These are phyloP conservation scores for Cytospora chrysosperma DNA, from an alignment of 2,329 filamentous ascomycete genomes.

Conservation along the genomic window DNA sequence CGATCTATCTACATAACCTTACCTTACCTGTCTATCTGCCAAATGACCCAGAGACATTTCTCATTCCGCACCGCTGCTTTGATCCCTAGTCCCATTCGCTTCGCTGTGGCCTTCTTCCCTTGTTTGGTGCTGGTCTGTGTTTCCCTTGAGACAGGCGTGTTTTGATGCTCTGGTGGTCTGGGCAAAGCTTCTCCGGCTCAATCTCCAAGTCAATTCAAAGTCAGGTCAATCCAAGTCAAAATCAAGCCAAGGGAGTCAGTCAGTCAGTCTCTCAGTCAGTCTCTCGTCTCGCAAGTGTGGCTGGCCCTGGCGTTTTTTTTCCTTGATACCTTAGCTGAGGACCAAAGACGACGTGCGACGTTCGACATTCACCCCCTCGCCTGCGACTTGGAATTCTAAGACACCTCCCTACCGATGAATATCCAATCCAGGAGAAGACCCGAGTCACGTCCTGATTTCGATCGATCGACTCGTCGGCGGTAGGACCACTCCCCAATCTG, in stretches of 20 bases:
- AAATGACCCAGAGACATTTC: not conserved
- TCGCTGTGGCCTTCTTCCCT: not conserved
- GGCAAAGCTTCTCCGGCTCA: not conserved
- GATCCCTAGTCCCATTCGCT: not conserved
- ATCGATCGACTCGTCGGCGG: not conserved
- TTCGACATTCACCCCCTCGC: not conserved
- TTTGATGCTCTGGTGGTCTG: not conserved
- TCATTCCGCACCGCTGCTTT: not conserved
- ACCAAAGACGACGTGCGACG: not conserved
- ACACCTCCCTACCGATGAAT: not conserved
- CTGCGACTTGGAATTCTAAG: not conserved
- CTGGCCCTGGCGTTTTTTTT: not conserved
- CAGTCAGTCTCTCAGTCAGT: too few species aligned
- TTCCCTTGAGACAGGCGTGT: not conserved
- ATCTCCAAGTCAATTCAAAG: not conserved
- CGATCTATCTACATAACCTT: too few species aligned
- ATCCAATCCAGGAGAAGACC: slow-evolving; percentile 7
- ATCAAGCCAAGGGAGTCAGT: not conserved
- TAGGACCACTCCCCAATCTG: not conserved
- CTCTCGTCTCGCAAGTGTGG: not conserved
- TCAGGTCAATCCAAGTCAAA: too few species aligned
- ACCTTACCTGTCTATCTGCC: too few species aligned
- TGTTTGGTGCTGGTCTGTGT: not conserved
- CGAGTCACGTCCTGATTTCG: slow-evolving; percentile 16
- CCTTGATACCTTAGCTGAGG: too few species aligned